Conservation (phyloP, 73 alveolate species). For the Blepharisma japonicum region DNA sequence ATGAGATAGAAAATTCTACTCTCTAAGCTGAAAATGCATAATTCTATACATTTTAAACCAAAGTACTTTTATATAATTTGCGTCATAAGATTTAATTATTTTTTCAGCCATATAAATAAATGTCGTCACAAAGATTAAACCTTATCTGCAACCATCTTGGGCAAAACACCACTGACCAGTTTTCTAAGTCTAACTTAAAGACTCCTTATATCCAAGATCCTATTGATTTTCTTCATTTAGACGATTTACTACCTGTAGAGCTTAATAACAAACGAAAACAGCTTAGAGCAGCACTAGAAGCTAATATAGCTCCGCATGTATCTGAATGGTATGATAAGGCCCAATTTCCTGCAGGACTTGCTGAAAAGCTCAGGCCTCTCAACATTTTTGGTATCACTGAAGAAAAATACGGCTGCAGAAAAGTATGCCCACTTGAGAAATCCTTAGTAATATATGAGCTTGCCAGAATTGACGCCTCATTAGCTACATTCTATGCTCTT, state of each 20-base stretch:
- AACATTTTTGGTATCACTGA: not conserved
- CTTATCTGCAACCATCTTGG: too few relatives aligned
- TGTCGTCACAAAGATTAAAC: too few relatives aligned
- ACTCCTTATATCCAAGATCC: constrained; percentile 11
- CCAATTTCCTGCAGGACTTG: constrained; percentile 8
- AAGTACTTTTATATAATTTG: too few relatives aligned
- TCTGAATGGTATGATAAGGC: constrained; percentile 5
- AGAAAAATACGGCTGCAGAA: constrained; percentile 16
- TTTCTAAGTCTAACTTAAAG: not conserved
- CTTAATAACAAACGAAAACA: constrained; percentile 17
- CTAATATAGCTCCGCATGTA: not conserved
- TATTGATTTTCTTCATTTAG: not conserved
- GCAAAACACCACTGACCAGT: too few relatives aligned
- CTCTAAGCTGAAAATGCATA: too few relatives aligned
- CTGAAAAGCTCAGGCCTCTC: not conserved
- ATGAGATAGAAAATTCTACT: too few relatives aligned
- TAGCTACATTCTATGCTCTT: constrained; percentile 51
- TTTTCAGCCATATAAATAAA: too few relatives aligned
- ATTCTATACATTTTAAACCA: too few relatives aligned
- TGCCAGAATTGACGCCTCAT: constrained; percentile 45
- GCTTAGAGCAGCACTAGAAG: not conserved
- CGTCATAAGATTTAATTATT: too few relatives aligned
- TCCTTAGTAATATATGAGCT: constrained; percentile 47
- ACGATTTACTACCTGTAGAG: constrained; percentile 7
- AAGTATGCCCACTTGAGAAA: constrained; percentile 29